These are phyloP conservation scores for Pichia norvegensis DNA, from an alignment of 1,139 yeast genomes.

Conservation along the genomic window DNA sequence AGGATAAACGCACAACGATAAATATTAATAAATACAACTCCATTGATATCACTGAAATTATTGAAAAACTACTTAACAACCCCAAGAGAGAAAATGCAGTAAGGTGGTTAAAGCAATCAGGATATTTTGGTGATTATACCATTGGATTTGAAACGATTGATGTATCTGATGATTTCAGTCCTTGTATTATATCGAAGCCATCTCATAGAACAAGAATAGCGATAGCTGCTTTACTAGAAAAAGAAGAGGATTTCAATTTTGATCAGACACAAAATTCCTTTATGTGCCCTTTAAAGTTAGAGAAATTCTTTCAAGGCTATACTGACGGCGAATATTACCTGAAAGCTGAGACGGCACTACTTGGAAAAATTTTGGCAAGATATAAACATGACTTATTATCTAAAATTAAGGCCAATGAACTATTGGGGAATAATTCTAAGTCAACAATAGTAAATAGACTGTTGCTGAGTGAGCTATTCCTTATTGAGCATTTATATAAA, in stretches of 20 bases:
- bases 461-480: not conserved
- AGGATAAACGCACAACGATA: slow-evolving; percentile 50
- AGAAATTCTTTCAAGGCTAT: slow-evolving; percentile 31
- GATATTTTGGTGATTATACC: slow-evolving; percentile 71
- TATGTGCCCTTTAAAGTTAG: slow-evolving; percentile 23
- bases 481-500: not conserved
- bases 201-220: slow-evolving; percentile 77
- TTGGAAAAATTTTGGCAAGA: slow-evolving; percentile 31
- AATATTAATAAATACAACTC: slow-evolving; percentile 23
- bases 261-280: slow-evolving; percentile 18
- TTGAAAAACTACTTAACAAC: slow-evolving; percentile 30
- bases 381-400: not conserved
- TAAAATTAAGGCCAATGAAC: not conserved
- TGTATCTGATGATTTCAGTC: slow-evolving; percentile 24
- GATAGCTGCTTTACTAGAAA: slow-evolving; percentile 52
- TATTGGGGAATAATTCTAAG: not conserved
- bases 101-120: slow-evolving; percentile 41
- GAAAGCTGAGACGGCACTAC: slow-evolving; percentile 26
- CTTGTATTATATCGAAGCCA: slow-evolving; percentile 21
- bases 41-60: slow-evolving; percentile 49
- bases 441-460: not conserved
- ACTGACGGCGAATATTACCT: slow-evolving; percentile 40
- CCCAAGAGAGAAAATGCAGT: slow-evolving; percentile 30
- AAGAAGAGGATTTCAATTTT: slow-evolving; percentile 24
- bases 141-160: slow-evolving; percentile 28